Evolutionary conservation across 2,329 filamentous ascomycete species (phyloP), one percentile per base, ranked within the genome.

Genomic region (Neofusicoccum parvum): DNA sequence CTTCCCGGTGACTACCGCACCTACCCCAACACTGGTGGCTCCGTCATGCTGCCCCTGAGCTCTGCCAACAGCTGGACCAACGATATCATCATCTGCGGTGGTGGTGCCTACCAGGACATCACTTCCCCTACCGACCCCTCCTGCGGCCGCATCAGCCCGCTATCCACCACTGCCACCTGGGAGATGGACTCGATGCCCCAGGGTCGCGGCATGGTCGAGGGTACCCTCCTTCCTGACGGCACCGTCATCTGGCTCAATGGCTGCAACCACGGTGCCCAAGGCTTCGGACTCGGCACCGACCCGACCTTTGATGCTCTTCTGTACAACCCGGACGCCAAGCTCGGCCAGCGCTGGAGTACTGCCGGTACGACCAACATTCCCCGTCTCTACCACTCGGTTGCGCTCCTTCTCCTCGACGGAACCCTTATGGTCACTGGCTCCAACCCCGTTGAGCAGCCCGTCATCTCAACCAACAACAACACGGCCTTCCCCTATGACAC

Each of bases 221-320:
- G 83, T 36, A 82, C 83, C 43, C 78, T 88, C 11, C 81, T 89
- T 43, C 82, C 86, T 7, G 86, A 89, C 69, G 87, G 87, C 43
- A 88, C 83, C 2, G 80, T 87, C 46, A 73, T 97, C 60, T 87
- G 83, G 81, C 76, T 88, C 66, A 88, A 88, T 71, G 87, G 87
- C 65, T 84, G 81, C 70, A 83, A 84, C 67, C 75, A 78, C 66
- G 87, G 87, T 67, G 82, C 84, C 36, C 85, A 88, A 76, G 87
- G 87, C 15, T 89, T 88, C 73, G 85, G 82, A 41, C 76, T 88
- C 60, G 86, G 84, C 37, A 76, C 77, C 14, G 73, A 82, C 39
- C 86, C 87, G 15, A 83, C 85, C 17, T 75, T 84, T 20, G 82
- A 86, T 67, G 84, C 85, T 43, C 80, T 88, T 23, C 79, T 88